Percentiles rank a stretch among this genome's conserved stretches.
phyloP scores from a whole-genome alignment of 495 filamentous ascomycete genomes.

The Penicillium fimorum region DNA sequence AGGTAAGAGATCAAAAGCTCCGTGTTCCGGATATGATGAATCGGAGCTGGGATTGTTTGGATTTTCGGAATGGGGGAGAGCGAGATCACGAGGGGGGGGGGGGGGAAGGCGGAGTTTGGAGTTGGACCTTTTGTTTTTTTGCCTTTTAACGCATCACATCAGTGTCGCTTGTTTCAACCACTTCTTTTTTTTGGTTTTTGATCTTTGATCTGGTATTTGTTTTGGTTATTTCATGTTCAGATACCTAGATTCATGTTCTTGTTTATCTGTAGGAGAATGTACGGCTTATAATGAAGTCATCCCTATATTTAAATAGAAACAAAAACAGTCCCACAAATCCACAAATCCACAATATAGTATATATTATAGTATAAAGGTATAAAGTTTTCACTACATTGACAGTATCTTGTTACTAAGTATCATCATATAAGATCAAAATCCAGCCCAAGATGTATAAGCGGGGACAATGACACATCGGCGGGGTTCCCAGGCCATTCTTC shows the following conservation, averaged over 20 bases:
- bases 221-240: not conserved
- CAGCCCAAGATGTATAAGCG: not conserved
- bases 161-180: not conserved
- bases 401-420: not conserved
- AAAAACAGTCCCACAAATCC: not conserved
- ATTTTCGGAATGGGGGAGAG: not conserved
- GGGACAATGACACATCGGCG: slow-evolving; percentile 1
- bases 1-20: slow-evolving; percentile 9
- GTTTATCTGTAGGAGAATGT: not conserved
- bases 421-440: not conserved
- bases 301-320: not conserved
- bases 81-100: slow-evolving; percentile 24
- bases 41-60: slow-evolving; percentile 12
- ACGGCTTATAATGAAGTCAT: slow-evolving; percentile 6
- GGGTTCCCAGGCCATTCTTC: not conserved
- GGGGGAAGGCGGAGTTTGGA: slow-evolving; percentile 16
- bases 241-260: not conserved
- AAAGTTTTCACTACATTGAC: too few species aligned
- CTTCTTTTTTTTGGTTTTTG: not conserved
- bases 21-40: slow-evolving; percentile 12
- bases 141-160: slow-evolving; percentile 7
- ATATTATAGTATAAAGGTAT: not conserved
- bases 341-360: not conserved
- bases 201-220: not conserved
- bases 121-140: slow-evolving; percentile 20